Evolutionary conservation across 129 eudicot species (phyloP), one percentile per base, ranked within the genome.

Genomic region (Smallanthus sonchifolius): DNA sequence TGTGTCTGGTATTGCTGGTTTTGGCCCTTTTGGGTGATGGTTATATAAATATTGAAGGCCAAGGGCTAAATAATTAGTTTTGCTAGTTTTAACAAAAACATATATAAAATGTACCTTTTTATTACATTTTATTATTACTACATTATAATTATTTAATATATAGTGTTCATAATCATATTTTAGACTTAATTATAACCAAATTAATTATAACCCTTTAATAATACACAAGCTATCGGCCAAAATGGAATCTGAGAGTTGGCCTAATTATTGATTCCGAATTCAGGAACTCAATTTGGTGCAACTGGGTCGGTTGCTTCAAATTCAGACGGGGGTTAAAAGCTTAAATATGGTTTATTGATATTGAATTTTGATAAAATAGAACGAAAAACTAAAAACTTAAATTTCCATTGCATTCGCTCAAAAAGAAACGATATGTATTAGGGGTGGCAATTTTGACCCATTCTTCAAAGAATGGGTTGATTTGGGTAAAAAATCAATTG

Each of bases 191-290:
- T 0, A 17, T 7, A 7, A 54, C 10, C 28, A 54, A 54, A 2
- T 17, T 3, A 19, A 24, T 24, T 24, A 24, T 24, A 24, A 24
- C n/a, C n/a, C n/a, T n/a, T 19, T 56, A 24, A 3, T 56, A 7
- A 54, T 5, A 15, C 17, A 61, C 10, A 14, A 5, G 20, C 45
- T 15, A n/a, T 35, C 5, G 10, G 66, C 38, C 47, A 63, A 63
- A 63, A 36, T 5, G 69, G 69, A n/a, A 63, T 63, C 19, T 63
- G 28, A 7, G 15, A 36, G 69, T 36, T 37, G 69, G 16, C 47
- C 69, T 6, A 38, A 63, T 15, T 36, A 16, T 63, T 63, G 69
- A 63, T 63, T 15, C 69, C 69, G 28, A 36, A 63, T 36, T 63
- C 14, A 6, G 6, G 30, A 63, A 35, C 24, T 15, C 2, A 5